Percentiles rank a stretch among this genome's conserved stretches.
These are phyloP conservation scores for Xylaria sp. DNA, from an alignment of 2,329 filamentous ascomycete species.

Conservation along the genomic window DNA sequence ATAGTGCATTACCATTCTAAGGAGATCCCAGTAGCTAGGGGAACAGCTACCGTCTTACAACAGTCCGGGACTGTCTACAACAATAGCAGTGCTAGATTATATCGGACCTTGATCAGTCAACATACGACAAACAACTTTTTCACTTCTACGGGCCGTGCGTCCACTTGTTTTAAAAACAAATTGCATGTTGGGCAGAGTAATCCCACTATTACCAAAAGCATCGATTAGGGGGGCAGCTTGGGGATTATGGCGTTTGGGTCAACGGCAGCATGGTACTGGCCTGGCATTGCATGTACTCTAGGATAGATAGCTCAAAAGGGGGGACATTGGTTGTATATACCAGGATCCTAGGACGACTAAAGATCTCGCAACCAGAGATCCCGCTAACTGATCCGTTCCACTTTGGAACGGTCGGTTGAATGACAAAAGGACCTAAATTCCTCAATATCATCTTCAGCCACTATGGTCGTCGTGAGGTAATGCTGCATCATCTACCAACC, in stretches of 20 bases:
- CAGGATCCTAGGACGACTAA: constrained; percentile 2
- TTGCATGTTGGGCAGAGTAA: constrained; percentile 25
- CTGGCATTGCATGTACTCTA: constrained; percentile 37
- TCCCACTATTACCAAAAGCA: constrained; percentile 33
- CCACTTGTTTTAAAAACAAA: constrained; percentile 31
- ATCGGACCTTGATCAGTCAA: constrained; percentile 7
- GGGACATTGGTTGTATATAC: constrained; percentile 25
- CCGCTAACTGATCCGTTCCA: background rate
- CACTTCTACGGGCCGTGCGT: constrained; percentile 26
- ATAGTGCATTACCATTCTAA: constrained; percentile 9
- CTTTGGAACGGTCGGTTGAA: background rate
- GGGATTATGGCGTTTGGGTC: constrained; percentile 29
- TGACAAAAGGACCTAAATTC: background rate
- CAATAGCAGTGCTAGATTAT: constrained; percentile 12
- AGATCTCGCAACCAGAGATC: background rate
- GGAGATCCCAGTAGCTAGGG: background rate
- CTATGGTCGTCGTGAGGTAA: background rate
- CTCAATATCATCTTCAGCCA: background rate
- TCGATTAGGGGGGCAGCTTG: constrained; percentile 17
- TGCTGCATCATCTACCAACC: background rate
- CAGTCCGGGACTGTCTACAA: constrained; percentile 21
- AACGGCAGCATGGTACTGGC: constrained; percentile 34
- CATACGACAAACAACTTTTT: constrained; percentile 11
- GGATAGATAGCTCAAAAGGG: constrained; percentile 29
- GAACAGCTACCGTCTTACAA: constrained; percentile 9